Conservation (phyloP, 768 basidiomycete genomes). For the Rhizopogon rudus region DNA sequence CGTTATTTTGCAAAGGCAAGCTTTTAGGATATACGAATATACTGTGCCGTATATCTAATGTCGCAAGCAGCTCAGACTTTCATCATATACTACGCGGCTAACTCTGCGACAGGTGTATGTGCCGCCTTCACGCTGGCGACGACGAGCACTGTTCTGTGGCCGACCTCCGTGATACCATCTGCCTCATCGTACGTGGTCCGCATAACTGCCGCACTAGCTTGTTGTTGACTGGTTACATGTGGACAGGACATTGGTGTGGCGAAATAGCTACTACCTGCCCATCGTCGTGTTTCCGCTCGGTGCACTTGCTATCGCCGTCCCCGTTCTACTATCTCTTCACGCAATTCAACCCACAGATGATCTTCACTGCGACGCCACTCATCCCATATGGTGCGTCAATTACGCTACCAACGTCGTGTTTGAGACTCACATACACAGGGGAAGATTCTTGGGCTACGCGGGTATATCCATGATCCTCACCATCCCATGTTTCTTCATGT, state of each 20-base stretch:
- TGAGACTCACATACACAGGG: conserved; percentile 34
- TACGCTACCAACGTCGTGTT: not conserved
- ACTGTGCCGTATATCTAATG: conserved; percentile 8
- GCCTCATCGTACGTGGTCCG: conserved; percentile 15
- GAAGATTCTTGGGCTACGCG: conserved; percentile 59
- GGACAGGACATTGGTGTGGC: conserved; percentile 47
- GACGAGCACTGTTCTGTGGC: conserved; percentile 39
- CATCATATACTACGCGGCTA: conserved; percentile 37
- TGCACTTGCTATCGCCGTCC: conserved; percentile 38
- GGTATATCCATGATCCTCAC: conserved; percentile 48
- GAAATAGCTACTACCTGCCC: conserved; percentile 36
- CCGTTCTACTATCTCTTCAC: conserved; percentile 37
- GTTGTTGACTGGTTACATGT: not conserved
- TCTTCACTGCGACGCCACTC: conserved; percentile 55
- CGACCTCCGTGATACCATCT: conserved; percentile 23
- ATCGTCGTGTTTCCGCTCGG: conserved; percentile 44
- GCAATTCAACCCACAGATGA: conserved; percentile 44
- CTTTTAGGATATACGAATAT: conserved; percentile 13
- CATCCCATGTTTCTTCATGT: conserved; percentile 49
- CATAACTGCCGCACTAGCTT: not conserved
- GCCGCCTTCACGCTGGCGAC: conserved; percentile 43
- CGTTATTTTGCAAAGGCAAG: conserved; percentile 52
- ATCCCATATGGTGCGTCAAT: conserved; percentile 49
- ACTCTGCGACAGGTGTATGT: conserved; percentile 40
- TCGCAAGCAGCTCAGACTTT: conserved; percentile 35